Percentiles rank a stretch among this genome's conserved stretches.
Conservation (phyloP, 2,329 filamentous ascomycete genomes). For the Aureobasidium sp. region DNA sequence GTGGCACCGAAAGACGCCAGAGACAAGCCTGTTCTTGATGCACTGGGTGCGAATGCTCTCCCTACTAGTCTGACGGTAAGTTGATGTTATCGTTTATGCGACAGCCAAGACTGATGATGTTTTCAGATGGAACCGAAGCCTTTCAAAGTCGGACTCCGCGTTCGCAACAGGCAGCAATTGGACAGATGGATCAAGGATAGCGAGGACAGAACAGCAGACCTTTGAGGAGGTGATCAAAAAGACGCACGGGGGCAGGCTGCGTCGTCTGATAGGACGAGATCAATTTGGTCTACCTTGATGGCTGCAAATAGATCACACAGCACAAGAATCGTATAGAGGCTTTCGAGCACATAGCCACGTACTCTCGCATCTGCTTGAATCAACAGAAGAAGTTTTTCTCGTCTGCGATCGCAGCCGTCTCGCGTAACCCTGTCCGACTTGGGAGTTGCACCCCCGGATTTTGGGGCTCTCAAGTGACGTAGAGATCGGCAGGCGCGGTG, state of each 20-base stretch:
- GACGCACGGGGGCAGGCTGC: not conserved
- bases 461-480: not conserved
- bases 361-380: not conserved
- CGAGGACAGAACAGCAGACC: conserved; percentile 39
- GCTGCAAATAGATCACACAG: not conserved
- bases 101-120: conserved; percentile 17
- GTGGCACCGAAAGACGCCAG: conserved; percentile 33
- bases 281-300: not conserved
- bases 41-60: conserved; percentile 39
- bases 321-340: not conserved
- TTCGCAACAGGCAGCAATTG: conserved; percentile 35
- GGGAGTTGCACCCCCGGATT: not conserved
- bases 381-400: not conserved
- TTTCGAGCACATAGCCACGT: not conserved
- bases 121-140: conserved; percentile 46
- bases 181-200: conserved; percentile 43
- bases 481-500: conserved; percentile 8
- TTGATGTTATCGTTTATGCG: not conserved
- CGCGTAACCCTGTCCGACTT: not conserved
- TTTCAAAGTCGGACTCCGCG: conserved; percentile 44
- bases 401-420: not conserved
- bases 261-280: not conserved
- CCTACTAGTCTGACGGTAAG: conserved; percentile 31
- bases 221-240: conserved; percentile 24
- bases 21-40: conserved; percentile 40